A percentile compares a stretch with the other conserved stretches of the same genome.
phyloP scores from a whole-genome alignment of 2,329 filamentous ascomycete genomes.

The Aspergillus novoparasiticus region DNA sequence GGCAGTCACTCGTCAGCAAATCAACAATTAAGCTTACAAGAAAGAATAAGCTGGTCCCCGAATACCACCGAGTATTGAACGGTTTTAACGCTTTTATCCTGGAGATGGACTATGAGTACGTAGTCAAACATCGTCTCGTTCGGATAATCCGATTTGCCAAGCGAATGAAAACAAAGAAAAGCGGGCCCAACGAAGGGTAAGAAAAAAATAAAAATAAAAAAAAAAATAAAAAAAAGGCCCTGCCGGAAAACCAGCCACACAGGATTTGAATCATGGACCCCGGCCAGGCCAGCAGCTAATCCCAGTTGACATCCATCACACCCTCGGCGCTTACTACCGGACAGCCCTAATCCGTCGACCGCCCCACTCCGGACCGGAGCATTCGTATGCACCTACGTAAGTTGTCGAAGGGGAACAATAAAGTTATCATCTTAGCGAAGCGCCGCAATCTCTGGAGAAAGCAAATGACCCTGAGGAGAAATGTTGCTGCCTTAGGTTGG shows the following conservation, averaged over 20 bases:
- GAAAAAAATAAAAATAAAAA: not conserved
- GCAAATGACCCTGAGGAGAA: slow-evolving; percentile 3
- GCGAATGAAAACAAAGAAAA: not conserved
- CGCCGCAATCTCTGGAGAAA: slow-evolving; percentile 9
- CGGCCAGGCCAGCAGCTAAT: not conserved
- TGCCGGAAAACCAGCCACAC: not conserved
- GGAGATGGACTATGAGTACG: not conserved
- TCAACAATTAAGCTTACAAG: not conserved
- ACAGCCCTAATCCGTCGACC: not conserved
- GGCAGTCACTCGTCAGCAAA: not conserved
- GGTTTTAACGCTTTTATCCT: not conserved
- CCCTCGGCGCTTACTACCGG: slow-evolving; percentile 4
- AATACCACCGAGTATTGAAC: not conserved
- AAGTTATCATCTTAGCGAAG: slow-evolving; percentile 11
- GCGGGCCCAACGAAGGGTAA: not conserved
- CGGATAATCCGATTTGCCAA: slow-evolving; percentile 1
- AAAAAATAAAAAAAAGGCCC: not conserved
- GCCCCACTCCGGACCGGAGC: slow-evolving; percentile 17
- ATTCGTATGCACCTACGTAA: slow-evolving; percentile 30
- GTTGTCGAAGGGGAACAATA: slow-evolving; percentile 8
- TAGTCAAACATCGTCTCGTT: slow-evolving; percentile 1
- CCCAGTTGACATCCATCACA: slow-evolving; percentile 1
- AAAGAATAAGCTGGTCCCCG: not conserved
- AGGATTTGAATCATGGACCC: not conserved
- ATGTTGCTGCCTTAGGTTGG: slow-evolving; percentile 9